These are phyloP conservation scores for Verticillium zaregamsianum DNA, from an alignment of 2,329 filamentous ascomycete species.

Conservation along the genomic window DNA sequence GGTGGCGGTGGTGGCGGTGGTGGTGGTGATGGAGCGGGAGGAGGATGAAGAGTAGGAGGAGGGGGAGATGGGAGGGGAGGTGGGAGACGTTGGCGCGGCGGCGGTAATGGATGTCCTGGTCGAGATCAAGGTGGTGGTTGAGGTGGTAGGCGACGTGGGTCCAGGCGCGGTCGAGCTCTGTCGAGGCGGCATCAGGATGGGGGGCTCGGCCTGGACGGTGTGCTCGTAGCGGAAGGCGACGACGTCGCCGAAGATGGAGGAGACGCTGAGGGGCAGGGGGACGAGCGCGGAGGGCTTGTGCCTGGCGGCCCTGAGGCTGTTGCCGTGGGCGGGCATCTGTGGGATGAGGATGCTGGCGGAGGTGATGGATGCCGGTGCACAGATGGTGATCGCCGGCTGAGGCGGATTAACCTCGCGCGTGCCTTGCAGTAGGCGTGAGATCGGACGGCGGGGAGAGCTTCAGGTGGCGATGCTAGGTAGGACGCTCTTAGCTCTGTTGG, in stretches of 20 bases:
- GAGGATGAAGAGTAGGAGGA: no score
- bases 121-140: slow-evolving; percentile 13
- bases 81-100: slow-evolving; percentile 22
- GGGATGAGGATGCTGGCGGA: neutral
- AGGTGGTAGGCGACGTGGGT: slow-evolving; percentile 14
- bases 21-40: neutral
- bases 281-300: neutral
- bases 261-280: slow-evolving; percentile 18
- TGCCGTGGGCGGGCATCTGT: neutral
- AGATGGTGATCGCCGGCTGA: neutral
- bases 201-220: slow-evolving; percentile 52
- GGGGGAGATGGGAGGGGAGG: neutral
- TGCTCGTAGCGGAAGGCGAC: slow-evolving; percentile 59
- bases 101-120: neutral
- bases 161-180: slow-evolving; percentile 10
- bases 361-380: neutral
- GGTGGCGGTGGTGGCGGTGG: slow-evolving; percentile 12
- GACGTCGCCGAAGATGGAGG: slow-evolving; percentile 42
- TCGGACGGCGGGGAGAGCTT: neutral
- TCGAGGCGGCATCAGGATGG: slow-evolving; percentile 47
- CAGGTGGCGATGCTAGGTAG: neutral
- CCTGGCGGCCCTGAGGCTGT: neutral
- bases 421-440: neutral
- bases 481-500: neutral
- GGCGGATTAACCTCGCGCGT: neutral